A percentile compares a stretch with the other conserved stretches of the same genome.
Conservation (phyloP, 768 basidiomycete genomes). For the Coprinellus aureogranulatus region DNA sequence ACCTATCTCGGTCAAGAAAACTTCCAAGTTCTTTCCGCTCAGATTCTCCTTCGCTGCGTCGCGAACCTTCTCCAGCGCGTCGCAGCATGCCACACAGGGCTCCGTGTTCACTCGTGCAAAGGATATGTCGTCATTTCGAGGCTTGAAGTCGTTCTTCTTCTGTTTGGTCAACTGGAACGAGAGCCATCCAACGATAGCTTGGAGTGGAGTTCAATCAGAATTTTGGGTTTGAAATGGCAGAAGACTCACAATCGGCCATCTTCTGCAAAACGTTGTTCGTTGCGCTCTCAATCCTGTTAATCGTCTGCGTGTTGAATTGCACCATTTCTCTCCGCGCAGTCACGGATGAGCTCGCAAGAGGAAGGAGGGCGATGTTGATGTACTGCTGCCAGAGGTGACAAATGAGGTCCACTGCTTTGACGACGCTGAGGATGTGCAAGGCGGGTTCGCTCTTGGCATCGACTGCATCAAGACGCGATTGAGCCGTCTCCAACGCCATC, state of each 20-base stretch:
- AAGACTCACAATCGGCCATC: constrained; percentile 69
- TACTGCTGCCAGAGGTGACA: constrained; percentile 98
- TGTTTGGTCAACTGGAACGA: constrained; percentile 79
- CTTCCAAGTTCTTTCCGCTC: constrained; percentile 90
- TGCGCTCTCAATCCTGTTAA: constrained; percentile 80
- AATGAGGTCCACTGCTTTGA: constrained; percentile 78
- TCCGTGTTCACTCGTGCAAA: constrained; percentile 95
- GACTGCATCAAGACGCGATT: constrained; percentile 64
- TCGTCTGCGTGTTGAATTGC: constrained; percentile 84
- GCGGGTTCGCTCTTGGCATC: constrained; percentile 83
- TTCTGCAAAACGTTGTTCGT: constrained; percentile 79
- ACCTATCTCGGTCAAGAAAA: constrained; percentile 91
- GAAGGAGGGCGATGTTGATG: constrained; percentile 84
- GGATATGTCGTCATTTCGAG: constrained; percentile 91
- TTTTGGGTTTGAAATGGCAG: too few relatives aligned
- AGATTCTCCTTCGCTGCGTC: constrained; percentile 73
- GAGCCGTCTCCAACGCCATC: constrained; percentile 86
- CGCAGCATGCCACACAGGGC: constrained; percentile 84
- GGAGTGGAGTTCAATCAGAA: too few relatives aligned
- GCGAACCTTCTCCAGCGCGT: constrained; percentile 76
- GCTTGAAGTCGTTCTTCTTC: constrained; percentile 96
- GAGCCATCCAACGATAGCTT: constrained; percentile 76
- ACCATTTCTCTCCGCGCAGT: constrained; percentile 90
- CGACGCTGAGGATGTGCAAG: constrained; percentile 60
- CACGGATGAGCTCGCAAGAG: constrained; percentile 80